Evolutionary conservation across 2,329 filamentous ascomycete genomes (phyloP).

Genomic region (Talaromyces amestolkiae): DNA sequence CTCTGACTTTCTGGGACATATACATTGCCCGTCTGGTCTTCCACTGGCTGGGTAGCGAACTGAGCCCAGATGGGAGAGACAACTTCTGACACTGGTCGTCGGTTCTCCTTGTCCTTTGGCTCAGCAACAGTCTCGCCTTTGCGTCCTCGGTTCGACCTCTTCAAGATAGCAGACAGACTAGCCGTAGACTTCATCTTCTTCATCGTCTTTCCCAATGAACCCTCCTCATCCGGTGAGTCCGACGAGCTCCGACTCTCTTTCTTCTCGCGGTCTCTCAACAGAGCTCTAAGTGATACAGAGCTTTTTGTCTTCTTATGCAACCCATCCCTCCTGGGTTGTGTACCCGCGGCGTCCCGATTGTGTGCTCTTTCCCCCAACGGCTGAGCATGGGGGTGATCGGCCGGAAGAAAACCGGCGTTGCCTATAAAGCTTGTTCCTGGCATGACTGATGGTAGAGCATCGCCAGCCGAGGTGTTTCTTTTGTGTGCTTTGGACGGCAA

Average conservation of each 20-base stretch:
- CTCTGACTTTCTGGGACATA: constrained; percentile 47
- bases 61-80: constrained; percentile 78
- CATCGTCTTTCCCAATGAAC: constrained; percentile 43
- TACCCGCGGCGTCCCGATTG: constrained; percentile 34
- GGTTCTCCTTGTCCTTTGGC: constrained; percentile 77
- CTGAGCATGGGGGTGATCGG: constrained; percentile 48
- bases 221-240: constrained; percentile 24
- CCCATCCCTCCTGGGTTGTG: constrained; percentile 35
- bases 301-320: constrained; percentile 56
- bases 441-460: constrained; percentile 26
- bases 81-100: constrained; percentile 56
- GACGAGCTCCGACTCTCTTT: constrained; percentile 35
- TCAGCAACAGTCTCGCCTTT: constrained; percentile 55
- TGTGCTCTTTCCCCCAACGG: constrained; percentile 40
- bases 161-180: constrained; percentile 74
- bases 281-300: constrained; percentile 52
- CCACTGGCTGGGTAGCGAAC: constrained; percentile 54
- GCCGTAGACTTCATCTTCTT: constrained; percentile 80
- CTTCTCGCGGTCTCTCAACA: constrained; percentile 48
- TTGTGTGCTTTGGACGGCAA: constrained; percentile 50
- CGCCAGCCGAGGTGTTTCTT: constrained; percentile 43
- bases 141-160: constrained; percentile 68
- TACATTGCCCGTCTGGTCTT: constrained; percentile 35
- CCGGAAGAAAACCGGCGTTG: constrained; percentile 47
- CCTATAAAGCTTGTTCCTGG: constrained; percentile 27